Evolutionary conservation across 2,329 filamentous ascomycete species (phyloP), one percentile per base, ranked within the genome.

Genomic region (Calonectria leucothoes): DNA sequence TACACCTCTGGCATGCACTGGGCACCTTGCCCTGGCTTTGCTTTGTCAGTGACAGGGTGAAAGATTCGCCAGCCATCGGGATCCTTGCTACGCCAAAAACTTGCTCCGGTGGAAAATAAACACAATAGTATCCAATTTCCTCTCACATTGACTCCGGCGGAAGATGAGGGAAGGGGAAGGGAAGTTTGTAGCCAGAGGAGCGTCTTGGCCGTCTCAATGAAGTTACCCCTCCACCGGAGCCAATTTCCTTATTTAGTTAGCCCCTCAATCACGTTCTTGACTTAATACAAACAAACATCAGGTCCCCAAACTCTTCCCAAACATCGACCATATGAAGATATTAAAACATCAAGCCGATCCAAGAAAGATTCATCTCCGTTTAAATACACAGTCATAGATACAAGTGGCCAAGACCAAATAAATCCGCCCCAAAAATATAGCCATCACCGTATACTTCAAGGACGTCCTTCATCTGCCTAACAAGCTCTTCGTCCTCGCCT

Each of bases 1-100:
- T 57, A 20, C 69, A 71, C 6, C 69, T 29, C 39, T 66, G 45
- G 7, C 69, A 71, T 5, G 69, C 69, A 10, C 37, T 71, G 11
- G 37, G 14, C 15, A 71, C 69, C 29, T 65, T 71, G n/a, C 49
- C 64, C 20, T 52, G 65, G 15, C 27, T 25, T 15, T 3, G 29
- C 27, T 39, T 68, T 11, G 65, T 45, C 15, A 23, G 20, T 31
- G 51, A 39, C 8, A 27, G 5, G 27, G 7, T 42, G 25, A 39
- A 17, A 20, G 25, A 42, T 12, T 29, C 17, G 1, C 12, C 5
- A 1, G 51, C 35, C 65, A 68, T 64, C 37, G 14, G 37, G 3
- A 31, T 27, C 59, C 37, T n/a, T 1, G 33, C 52, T 5, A 23
- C 5, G 15, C n/a, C 20, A 2, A n/a, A 45, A 8, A 15, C 7